phyloP scores from a whole-genome alignment of 1,284 basidiomycete genomes.

The Hemileccinum hortonii region DNA sequence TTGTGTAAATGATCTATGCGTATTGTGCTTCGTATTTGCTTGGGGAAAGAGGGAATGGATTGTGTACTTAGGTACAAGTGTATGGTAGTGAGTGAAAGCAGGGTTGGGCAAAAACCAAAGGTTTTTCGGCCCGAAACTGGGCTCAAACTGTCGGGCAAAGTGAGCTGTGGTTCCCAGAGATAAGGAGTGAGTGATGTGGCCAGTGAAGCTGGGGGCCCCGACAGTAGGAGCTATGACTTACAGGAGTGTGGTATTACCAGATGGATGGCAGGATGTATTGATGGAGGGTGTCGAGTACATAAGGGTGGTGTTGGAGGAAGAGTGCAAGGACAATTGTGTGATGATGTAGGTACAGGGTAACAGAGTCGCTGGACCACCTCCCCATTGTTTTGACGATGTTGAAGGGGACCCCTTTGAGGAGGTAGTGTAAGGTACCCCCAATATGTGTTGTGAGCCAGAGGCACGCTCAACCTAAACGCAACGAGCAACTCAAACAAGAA shows the following conservation, averaged over 20 bases:
- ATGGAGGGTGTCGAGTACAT: not conserved
- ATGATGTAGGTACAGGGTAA: not conserved
- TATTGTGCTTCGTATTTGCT: no score
- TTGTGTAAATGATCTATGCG: no score
- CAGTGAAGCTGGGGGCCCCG: not conserved
- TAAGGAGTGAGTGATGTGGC: not conserved
- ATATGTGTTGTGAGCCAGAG: no score
- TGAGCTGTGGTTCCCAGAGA: no score
- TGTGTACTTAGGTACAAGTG: no score
- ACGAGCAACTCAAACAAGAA: no score
- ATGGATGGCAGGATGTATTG: not conserved
- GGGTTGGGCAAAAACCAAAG: no score
- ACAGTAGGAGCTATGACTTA: not conserved
- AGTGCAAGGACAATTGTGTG: not conserved
- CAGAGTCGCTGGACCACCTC: not conserved
- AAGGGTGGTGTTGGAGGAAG: not conserved
- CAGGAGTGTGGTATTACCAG: not conserved
- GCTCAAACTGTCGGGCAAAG: no score
- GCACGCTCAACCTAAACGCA: no score
- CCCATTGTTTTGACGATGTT: slow-evolving; percentile 9
- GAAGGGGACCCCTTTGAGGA: not conserved
- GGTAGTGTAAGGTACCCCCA: slow-evolving; percentile 2
- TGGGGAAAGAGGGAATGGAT: no score
- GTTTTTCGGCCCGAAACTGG: no score
- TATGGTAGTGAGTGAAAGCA: no score